phyloP scores from a whole-genome alignment of 2,329 filamentous ascomycete species.

The Penicillium thymicola region DNA sequence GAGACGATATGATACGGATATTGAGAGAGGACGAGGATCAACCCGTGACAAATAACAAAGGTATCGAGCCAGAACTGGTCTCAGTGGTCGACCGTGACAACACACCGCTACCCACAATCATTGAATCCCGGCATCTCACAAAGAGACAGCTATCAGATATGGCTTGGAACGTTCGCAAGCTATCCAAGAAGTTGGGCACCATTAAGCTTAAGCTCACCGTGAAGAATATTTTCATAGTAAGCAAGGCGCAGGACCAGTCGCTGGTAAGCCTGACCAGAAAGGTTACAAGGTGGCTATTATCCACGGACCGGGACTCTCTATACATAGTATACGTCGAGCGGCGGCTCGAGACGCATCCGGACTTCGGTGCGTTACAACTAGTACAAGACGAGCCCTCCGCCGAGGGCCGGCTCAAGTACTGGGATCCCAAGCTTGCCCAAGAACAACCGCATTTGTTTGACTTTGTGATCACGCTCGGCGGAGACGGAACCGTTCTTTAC shows the following conservation, averaged over 20 bases:
- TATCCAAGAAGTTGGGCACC: slow-evolving; percentile 80
- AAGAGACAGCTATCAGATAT: slow-evolving; percentile 96
- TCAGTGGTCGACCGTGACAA: slow-evolving; percentile 27
- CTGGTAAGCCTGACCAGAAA: slow-evolving; percentile 75
- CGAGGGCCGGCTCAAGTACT: slow-evolving; percentile 67
- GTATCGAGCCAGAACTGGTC: slow-evolving; percentile 19
- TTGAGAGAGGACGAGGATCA: slow-evolving; percentile 13
- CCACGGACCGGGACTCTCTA: slow-evolving; percentile 60
- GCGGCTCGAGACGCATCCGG: slow-evolving; percentile 65
- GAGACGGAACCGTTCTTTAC: slow-evolving; percentile 95
- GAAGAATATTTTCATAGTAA: slow-evolving; percentile 79
- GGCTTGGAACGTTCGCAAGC: slow-evolving; percentile 90
- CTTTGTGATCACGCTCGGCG: slow-evolving; percentile 86
- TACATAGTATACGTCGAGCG: slow-evolving; percentile 83
- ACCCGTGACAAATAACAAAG: slow-evolving; percentile 18
- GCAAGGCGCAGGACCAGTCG: slow-evolving; percentile 83
- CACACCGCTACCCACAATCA: slow-evolving; percentile 39
- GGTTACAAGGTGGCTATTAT: slow-evolving; percentile 75
- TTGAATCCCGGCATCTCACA: slow-evolving; percentile 73
- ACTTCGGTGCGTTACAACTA: slow-evolving; percentile 71
- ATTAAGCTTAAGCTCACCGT: slow-evolving; percentile 80
- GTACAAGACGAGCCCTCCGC: slow-evolving; percentile 58
- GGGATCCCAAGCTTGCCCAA: slow-evolving; percentile 76
- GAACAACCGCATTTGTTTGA: slow-evolving; percentile 83
- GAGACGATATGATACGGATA: slow-evolving; percentile 17